Evolutionary conservation across 208 protist genomes (phyloP).

Genomic region (Acanthamoeba sp.): DNA sequence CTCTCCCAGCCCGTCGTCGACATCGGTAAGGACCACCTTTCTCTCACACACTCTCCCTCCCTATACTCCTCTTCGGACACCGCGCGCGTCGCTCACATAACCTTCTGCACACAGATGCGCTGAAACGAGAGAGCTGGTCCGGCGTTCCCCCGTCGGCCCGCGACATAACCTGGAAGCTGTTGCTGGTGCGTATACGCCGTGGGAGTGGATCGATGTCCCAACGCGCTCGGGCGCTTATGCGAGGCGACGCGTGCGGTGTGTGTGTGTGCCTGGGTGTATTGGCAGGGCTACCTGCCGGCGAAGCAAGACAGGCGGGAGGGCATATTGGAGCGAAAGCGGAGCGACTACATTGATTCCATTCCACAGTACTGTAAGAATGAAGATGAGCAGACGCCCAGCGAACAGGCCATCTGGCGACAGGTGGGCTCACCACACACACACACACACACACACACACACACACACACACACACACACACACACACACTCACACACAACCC

Average conservation of each 20-base stretch:
- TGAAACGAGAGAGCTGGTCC: constrained; percentile 65
- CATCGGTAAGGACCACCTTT: background rate
- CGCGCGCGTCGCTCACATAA: background rate
- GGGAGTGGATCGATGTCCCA: background rate
- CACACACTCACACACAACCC: no score
- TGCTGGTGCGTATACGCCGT: background rate
- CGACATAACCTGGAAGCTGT: constrained; percentile 32
- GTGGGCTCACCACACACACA: constrained; percentile 72
- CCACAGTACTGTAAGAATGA: constrained; percentile 84
- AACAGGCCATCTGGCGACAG: constrained; percentile 84
- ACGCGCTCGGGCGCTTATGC: no score
- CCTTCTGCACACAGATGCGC: background rate
- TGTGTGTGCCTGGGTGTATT: background rate
- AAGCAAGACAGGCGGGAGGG: constrained; percentile 83
- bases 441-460: background rate
- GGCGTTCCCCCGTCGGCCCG: constrained; percentile 46
- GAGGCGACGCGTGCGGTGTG: background rate
- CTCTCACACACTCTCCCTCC: no score
- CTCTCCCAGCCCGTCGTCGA: constrained; percentile 54
- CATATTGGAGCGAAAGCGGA: constrained; percentile 87
- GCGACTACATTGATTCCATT: constrained; percentile 87
- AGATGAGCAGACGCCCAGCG: constrained; percentile 74
- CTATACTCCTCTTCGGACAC: background rate
- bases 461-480: no score
- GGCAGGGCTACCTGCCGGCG: constrained; percentile 86